A percentile compares a stretch with the other conserved stretches of the same genome.
phyloP scores from a whole-genome alignment of 768 basidiomycete species.

The Russula foetens region DNA sequence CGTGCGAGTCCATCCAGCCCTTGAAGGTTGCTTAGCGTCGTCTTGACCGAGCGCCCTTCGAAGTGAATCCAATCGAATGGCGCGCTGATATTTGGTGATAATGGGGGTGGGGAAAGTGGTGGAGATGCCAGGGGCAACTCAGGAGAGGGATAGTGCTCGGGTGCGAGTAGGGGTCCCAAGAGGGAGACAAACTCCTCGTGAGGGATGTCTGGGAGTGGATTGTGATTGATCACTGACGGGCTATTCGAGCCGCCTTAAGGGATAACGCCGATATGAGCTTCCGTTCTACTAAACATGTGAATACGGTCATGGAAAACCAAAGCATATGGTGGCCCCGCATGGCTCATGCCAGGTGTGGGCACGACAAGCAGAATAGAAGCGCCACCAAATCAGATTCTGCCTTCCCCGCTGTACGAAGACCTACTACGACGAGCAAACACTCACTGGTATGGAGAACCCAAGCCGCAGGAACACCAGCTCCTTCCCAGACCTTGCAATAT shows the following conservation, averaged over 20 bases:
- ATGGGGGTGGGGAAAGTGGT: constrained; percentile 14
- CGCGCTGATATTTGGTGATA: constrained; percentile 32
- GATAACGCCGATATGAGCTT: not conserved
- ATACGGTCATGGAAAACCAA: not conserved
- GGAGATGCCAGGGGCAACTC: constrained; percentile 23
- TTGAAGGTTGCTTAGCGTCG: constrained; percentile 67
- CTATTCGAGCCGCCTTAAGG: constrained; percentile 45
- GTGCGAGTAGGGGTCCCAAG: constrained; percentile 72
- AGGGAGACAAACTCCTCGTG: constrained; percentile 81
- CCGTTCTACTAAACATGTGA: not conserved
- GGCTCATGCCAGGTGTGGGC: too few relatives aligned
- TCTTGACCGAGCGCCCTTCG: constrained; percentile 73
- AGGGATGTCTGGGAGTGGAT: constrained; percentile 77
- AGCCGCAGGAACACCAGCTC: constrained; percentile 66
- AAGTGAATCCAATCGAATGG: constrained; percentile 87
- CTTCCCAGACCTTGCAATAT: constrained; percentile 67
- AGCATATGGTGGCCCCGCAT: too few relatives aligned
- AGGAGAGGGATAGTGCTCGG: constrained; percentile 60
- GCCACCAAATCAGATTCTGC: not conserved
- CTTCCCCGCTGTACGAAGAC: not conserved
- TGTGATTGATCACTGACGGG: constrained; percentile 76
- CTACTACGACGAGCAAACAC: constrained; percentile 14
- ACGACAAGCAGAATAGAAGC: too few relatives aligned
- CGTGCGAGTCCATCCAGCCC: constrained; percentile 76
- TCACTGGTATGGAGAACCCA: constrained; percentile 74